Evolutionary conservation across 2,329 filamentous ascomycete genomes (phyloP), one percentile per base, ranked within the genome.

Genomic region (Leptographium galeiforme): DNA sequence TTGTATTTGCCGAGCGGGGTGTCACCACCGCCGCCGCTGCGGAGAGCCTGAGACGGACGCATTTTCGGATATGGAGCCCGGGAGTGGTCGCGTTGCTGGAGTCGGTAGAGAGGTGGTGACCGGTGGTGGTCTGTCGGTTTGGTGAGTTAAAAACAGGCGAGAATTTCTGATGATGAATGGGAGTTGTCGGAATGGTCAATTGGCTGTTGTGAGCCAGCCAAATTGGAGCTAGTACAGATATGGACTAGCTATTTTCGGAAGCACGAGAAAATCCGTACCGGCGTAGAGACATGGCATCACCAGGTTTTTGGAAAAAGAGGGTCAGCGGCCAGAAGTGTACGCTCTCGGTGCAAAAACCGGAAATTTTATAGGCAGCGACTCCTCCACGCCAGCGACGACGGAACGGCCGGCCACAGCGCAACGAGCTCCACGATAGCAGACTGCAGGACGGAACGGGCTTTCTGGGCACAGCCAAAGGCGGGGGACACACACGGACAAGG

Each of bases 11-110:
- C 72, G 57, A 73, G 53, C 34, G 70, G 70, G 60, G 59, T 61
- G 52, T 65, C 64, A 59, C 66, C 70, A 57, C 70, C 70, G 57
- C 63, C 71, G 58, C 70, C 70, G 57, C 63, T 64, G 56, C 63
- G 62, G 56, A 74, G 67, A 57, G 61, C 63, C 63, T 72, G 71
- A 62, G 72, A 70, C 61, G 73, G 72, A 61, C 67, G 69, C 73
- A 76, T 76, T 45, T 41, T 55, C 50, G 19, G 33, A 43, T 19
- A 40, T 13, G 41, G 48, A 40, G n/a, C 12, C n/a, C 18, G 41
- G 32, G n/a, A 8, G 41, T 32, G 12, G 16, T 53, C 39, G 18
- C 10, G 52, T 25, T 30, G 33, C 16, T 19, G 11, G 46, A 16
- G 18, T n/a, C 12, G 51, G 39, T 11, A 14, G 25, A 45, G 38